Base-by-base conservation (phyloP, 192 early-diverging fungal species). In the Umbelopsis vinacea region DNA sequence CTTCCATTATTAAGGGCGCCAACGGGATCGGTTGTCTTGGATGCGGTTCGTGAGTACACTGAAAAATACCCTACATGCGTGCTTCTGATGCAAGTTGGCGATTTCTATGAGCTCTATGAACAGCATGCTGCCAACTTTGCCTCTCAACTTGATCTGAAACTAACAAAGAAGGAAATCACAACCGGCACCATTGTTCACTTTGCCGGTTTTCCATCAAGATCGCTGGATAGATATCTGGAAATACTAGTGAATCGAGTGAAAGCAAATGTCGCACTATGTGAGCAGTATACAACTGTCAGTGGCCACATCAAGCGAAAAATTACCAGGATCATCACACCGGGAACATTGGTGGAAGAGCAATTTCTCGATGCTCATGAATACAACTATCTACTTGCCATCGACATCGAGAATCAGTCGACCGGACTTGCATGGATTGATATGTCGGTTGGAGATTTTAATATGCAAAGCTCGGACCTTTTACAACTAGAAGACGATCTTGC, bases 341-440 rank as follows among this genome's bases (percentile, higher is more conserved):
- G 95, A 0, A 96, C 95, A 0, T 70, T 95, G 35, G 88, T 98
- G 29, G 93, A 94, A 70, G 89, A 92, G 55, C 83, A 87, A 69
- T 90, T 90, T 82, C 69, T 89, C 23, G 79, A 85, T 52, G 82
- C 87, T 4, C 74, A 79, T 10, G 79, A 92, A 43, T 91, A 94
- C 80, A 93, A 89, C 70, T 97, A 91, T 77, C 83, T 97, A 6
- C 76, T 95, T 37, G 82, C 89, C 26, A 79, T 95, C 21, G 21
- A 63, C 47, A 63, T 70, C 53, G 52, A 40, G 3, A 33, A 48
- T 47, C 43, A 19, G 19, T 19, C 26, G 1, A 60, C 93, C 23
- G 92, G 93, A 2, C 77, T 98, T 26, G 88, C 97, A 0, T 98
- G 97, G 97, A 76, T 92, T 3, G 97, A 98, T 84, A 73, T 98